phyloP scores from a whole-genome alignment of 352 stramenopile species.

The Phytopythium sindhum region DNA sequence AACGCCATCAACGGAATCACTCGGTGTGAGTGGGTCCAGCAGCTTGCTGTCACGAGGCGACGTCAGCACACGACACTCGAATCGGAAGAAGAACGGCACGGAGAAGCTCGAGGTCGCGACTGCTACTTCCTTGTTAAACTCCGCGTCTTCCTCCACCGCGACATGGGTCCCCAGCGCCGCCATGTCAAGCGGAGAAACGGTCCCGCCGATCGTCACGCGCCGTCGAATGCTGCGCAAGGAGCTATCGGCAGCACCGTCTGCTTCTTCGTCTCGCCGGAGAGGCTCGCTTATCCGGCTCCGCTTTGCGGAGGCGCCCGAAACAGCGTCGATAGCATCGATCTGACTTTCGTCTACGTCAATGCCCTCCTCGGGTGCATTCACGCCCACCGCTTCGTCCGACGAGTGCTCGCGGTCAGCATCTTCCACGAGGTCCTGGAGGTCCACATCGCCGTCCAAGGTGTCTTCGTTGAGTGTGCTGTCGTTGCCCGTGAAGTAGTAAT shows the following conservation, averaged over 20 bases:
- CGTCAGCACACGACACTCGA: constrained; percentile 69
- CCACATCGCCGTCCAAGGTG: constrained; percentile 43
- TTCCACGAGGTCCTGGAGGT: constrained; percentile 66
- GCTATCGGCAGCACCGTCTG: neutral
- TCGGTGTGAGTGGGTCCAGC: neutral
- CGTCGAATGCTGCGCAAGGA: constrained; percentile 4
- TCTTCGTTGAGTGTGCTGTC: constrained; percentile 61
- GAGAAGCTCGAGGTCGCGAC: constrained; percentile 81
- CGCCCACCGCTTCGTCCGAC: constrained; percentile 5
- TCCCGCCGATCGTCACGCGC: neutral
- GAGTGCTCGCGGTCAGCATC: constrained; percentile 32
- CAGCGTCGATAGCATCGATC: neutral
- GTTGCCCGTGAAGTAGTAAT: constrained; percentile 79
- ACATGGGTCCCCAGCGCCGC: constrained; percentile 4
- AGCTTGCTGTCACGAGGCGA: constrained; percentile 15
- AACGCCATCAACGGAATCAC: neutral
- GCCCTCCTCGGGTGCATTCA: neutral
- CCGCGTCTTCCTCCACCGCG: constrained; percentile 61
- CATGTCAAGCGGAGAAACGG: constrained; percentile 1
- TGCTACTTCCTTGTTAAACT: constrained; percentile 84
- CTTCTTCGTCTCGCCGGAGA: neutral
- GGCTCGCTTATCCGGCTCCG: neutral
- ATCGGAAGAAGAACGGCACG: constrained; percentile 82
- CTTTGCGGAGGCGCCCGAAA: neutral
- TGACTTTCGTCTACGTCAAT: neutral